Base-by-base conservation (phyloP, 345 rosid genomes). In the Acer yangbiense region DNA sequence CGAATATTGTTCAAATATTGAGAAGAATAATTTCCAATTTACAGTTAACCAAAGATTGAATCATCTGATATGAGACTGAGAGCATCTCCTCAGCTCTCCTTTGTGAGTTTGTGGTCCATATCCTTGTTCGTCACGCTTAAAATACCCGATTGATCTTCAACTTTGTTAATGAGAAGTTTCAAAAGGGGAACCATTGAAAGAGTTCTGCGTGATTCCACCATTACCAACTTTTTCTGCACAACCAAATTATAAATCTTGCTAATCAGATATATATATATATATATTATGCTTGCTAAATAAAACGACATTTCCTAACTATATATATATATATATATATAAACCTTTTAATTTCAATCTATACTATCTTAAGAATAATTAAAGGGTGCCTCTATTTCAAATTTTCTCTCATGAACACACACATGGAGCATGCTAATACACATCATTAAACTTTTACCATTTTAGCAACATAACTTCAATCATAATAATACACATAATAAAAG, bases 201-300 rank as follows among this genome's bases (percentile, higher is more conserved):
- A 52, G 98, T 95, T 82, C 72, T 82, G 68, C 88, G 61, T 16
- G 98, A 95, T 9, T 98, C 98, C 78, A 95, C 98, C 94, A 93
- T 89, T 48, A 95, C 89, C 88, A 95, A 78, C 84, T 95, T 95
- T 86, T 88, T 95, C 98, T 93, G 87, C 50, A 63, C 32, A 71
- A 1, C 71, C 27, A 74, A 78, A 48, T 20, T 60, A 48, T 18
- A 32, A 32, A 32, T 32, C 39, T 32, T 32, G 39, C 39, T 32
- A 32, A 32, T 32, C 39, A 32, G 0, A 3, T 64, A 65, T 29
- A 29, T 29, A 2, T 29, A 29, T 72, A 1, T 29, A 29, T 29
- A 29, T 29, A 29, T 29, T 2, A 64, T 73, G 60, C 54, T 10
- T 48, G 54, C 54, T 48, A 48, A 48, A 13, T 48, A 2, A 13